Evolutionary conservation across 1,284 basidiomycete genomes (phyloP), one percentile per base, ranked within the genome.

Genomic region (Flammula alnicola): DNA sequence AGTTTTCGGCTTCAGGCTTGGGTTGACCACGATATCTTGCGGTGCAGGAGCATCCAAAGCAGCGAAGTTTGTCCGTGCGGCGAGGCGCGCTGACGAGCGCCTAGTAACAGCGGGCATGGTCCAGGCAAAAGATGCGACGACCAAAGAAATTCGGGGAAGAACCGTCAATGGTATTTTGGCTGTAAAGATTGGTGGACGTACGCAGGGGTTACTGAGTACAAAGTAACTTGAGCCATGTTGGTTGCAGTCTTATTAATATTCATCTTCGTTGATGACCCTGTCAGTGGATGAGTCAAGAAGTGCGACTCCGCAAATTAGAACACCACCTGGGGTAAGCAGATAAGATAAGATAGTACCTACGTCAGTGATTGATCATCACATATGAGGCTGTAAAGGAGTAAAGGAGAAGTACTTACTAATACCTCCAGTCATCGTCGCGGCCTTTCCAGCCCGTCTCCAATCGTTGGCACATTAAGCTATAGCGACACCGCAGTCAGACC

Each of bases 101-200:
- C 74, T 74, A n/a, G n/a, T n/a, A 23, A 74, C 74, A 19, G 64
- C 62, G 30, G 69, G 72, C 74, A 76, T 75, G 36, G 36, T 53
- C 14, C 29, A 22, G 20, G 19, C 44, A 30, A 29, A 39, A 6
- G 5, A 43, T 47, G 11, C 22, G 32, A 26, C 23, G 33, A 27
- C 6, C 32, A 41, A 32, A 37, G 38, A 40, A 26, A 37, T 25
- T n/a, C 23, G 26, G 25, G 26, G 14, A 42, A 38, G n/a, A 37
- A 35, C 27, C 19, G 47, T 27, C 31, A 33, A 30, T 32, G 41
- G 16, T 33, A 16, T 33, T 30, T 32, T 7, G 19, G 11, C 6
- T 25, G 29, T 9, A 19, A 26, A 25, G 23, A 14, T 16, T 9
- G n/a, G 11, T 36, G 33, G 5, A 17, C 11, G 19, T 10, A 23